A percentile compares a stretch with the other conserved stretches of the same genome.
Evolutionary conservation across 1,284 basidiomycete species (phyloP).

Genomic region (Trichosporon sp.): DNA sequence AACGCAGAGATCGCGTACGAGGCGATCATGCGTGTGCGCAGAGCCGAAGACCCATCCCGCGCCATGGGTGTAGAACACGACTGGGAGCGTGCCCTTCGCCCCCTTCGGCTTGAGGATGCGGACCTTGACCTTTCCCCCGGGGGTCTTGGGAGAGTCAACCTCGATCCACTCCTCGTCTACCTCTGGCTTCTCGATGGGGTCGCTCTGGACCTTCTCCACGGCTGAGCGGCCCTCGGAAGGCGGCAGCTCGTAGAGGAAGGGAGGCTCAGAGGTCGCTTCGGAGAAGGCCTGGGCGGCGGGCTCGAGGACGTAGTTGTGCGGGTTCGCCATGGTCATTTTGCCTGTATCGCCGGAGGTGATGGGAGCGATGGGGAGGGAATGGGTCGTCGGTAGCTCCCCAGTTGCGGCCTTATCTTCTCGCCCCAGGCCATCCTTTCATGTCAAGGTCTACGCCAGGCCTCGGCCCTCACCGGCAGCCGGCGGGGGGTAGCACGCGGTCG

Average conservation of each 20-base stretch:
- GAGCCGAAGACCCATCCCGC: conserved; percentile 31
- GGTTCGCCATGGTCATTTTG: conserved; percentile 29
- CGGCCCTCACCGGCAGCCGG: too few species aligned
- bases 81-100: conserved; percentile 24
- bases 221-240: conserved; percentile 29
- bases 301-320: conserved; percentile 29
- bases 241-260: conserved; percentile 29
- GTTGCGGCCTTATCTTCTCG: too few species aligned
- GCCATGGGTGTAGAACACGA: conserved; percentile 32
- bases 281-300: conserved; percentile 24
- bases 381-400: too few species aligned
- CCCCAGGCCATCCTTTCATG: too few species aligned
- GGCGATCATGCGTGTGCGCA: conserved; percentile 31
- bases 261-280: conserved; percentile 26
- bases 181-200: conserved; percentile 21
- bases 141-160: conserved; percentile 9
- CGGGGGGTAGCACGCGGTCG: too few species aligned
- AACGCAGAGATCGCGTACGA: conserved; percentile 30
- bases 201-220: conserved; percentile 25
- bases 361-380: background rate
- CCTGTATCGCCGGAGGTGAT: too few species aligned
- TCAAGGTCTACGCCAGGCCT: too few species aligned
- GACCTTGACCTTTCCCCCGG: conserved; percentile 7
- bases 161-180: conserved; percentile 33
- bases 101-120: conserved; percentile 30